These are phyloP conservation scores for Penicillium capsulatum DNA, from an alignment of 2,329 filamentous ascomycete genomes.

Conservation along the genomic window DNA sequence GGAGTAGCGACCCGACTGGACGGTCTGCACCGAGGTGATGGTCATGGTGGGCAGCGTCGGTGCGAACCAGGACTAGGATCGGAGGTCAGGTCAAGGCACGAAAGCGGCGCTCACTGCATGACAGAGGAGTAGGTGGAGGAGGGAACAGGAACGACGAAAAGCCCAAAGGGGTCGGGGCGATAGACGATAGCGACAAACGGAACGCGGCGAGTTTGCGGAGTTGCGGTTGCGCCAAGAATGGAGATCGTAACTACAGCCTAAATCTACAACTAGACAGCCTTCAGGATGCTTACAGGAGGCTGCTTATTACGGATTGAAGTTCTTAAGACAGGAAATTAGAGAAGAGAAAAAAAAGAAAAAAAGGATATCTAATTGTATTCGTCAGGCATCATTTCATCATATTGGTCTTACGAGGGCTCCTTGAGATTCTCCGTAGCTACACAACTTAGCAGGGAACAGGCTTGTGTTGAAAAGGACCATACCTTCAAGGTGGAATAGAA, in stretches of 20 bases:
- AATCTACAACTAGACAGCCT: too few relatives aligned
- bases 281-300: too few relatives aligned
- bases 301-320: too few relatives aligned
- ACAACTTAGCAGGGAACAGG: constrained; percentile 1
- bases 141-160: background rate
- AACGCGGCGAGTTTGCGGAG: background rate
- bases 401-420: constrained; percentile 57
- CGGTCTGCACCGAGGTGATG: constrained; percentile 39
- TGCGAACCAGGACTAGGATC: constrained; percentile 20
- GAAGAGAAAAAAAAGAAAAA: too few relatives aligned
- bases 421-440: constrained; percentile 78
- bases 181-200: background rate
- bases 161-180: background rate
- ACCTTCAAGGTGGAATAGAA: constrained; percentile 97
- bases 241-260: background rate
- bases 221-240: background rate
- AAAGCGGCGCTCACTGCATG: constrained; percentile 16
- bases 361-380: too few relatives aligned
- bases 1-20: constrained; percentile 38
- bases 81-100: constrained; percentile 9
- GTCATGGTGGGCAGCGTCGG: constrained; percentile 37
- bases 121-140: background rate
- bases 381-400: too few relatives aligned
- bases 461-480: constrained; percentile 18
- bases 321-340: too few relatives aligned